Evolutionary conservation across 148 eudicot species (phyloP).

Genomic region (Spergularia marina): DNA sequence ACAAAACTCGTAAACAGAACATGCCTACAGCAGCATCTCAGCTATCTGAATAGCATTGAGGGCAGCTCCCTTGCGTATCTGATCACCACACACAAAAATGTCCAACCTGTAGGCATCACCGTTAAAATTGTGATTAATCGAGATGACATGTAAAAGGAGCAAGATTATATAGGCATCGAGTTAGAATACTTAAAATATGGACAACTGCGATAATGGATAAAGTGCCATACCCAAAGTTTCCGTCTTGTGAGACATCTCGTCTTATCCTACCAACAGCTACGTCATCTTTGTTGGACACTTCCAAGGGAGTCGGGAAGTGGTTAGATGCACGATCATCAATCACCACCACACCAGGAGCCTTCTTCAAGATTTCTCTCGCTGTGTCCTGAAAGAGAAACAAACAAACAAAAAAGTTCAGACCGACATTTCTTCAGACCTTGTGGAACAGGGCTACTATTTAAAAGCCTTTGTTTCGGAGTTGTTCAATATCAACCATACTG

Average conservation of each 20-base stretch:
- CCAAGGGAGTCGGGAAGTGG: slow-evolving; percentile 80
- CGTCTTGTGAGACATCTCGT: slow-evolving; percentile 85
- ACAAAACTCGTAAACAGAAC: slow-evolving; percentile 13
- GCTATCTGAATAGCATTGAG: slow-evolving; percentile 96
- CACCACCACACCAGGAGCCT: slow-evolving; percentile 39
- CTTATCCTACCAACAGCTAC: slow-evolving; percentile 98
- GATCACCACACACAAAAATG: slow-evolving; percentile 95
- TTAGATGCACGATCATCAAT: slow-evolving; percentile 35
- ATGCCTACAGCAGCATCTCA: slow-evolving; percentile 70
- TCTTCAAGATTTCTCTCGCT: slow-evolving; percentile 39
- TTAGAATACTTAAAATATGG: background rate
- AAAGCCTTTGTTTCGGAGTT: too few relatives aligned
- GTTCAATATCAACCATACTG: too few relatives aligned
- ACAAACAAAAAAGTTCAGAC: background rate
- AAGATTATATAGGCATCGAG: background rate
- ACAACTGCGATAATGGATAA: background rate
- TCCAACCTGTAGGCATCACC: slow-evolving; percentile 57
- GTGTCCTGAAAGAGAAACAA: background rate
- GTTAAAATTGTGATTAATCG: background rate
- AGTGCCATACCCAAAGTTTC: slow-evolving; percentile 53
- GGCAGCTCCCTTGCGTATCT: slow-evolving; percentile 96
- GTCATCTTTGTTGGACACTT: slow-evolving; percentile 84
- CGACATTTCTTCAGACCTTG: background rate
- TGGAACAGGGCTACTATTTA: too few relatives aligned
- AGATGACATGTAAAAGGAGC: background rate